Evolutionary conservation across 2,329 filamentous ascomycete species (phyloP).

Genomic region (Microdochium paspali): DNA sequence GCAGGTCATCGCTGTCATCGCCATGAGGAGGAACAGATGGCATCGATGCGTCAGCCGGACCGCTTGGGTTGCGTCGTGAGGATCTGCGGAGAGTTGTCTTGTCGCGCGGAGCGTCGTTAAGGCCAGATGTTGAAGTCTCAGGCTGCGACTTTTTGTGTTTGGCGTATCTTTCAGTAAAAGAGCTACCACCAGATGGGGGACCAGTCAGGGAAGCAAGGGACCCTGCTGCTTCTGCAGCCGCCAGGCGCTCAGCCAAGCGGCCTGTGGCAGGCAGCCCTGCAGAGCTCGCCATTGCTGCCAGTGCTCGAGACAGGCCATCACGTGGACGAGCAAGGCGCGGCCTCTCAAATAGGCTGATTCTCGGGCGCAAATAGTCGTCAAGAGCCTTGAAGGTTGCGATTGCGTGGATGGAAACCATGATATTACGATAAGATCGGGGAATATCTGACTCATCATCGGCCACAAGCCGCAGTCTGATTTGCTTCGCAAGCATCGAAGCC

Average conservation of each 20-base stretch:
- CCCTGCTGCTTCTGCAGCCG: conserved; percentile 13
- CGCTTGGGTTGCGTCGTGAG: conserved; percentile 45
- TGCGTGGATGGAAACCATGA: conserved; percentile 97
- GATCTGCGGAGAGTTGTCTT: conserved; percentile 53
- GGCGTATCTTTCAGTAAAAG: conserved; percentile 33
- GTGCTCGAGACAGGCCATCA: conserved; percentile 54
- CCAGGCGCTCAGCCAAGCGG: conserved; percentile 34
- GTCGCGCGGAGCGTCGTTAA: conserved; percentile 42
- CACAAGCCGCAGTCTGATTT: conserved; percentile 79
- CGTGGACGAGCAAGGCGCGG: conserved; percentile 52
- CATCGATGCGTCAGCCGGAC: conserved; percentile 38
- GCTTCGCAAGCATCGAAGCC: conserved; percentile 92
- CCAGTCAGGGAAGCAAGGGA: conserved; percentile 22
- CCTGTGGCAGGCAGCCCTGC: conserved; percentile 47
- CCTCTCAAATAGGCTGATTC: conserved; percentile 74
- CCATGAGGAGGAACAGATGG: conserved; percentile 41
- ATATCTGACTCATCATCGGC: conserved; percentile 89
- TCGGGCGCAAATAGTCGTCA: conserved; percentile 88
- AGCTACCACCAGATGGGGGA: conserved; percentile 10
- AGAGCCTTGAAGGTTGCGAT: conserved; percentile 96
- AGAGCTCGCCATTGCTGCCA: conserved; percentile 71
- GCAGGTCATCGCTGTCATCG: conserved; percentile 49
- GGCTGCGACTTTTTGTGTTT: conserved; percentile 32
- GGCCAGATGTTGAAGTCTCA: conserved; percentile 27
- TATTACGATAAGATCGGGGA: conserved; percentile 76